Conservation (phyloP, 768 basidiomycete genomes). For the Grammothele lineata region DNA sequence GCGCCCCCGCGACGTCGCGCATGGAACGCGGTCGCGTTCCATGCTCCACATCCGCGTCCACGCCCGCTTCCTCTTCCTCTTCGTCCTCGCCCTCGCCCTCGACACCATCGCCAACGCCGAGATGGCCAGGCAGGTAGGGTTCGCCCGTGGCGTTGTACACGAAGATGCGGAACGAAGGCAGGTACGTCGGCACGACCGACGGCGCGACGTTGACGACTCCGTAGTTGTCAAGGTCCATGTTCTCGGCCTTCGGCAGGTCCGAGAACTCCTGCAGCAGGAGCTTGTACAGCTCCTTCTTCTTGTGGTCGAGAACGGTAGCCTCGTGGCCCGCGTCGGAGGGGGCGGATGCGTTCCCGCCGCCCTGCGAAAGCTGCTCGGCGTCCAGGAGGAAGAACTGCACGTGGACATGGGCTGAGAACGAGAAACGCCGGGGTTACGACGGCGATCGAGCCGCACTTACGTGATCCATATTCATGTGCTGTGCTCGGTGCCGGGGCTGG, state of each 20-base stretch:
- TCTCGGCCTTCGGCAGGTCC: conserved; percentile 51
- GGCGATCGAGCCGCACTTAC: conserved; percentile 31
- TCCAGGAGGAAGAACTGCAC: conserved; percentile 31
- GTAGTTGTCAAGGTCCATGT: conserved; percentile 59
- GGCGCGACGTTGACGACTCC: conserved; percentile 78
- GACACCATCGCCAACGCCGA: no score
- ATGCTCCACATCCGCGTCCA: conserved; percentile 30
- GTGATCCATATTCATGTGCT: conserved; percentile 87
- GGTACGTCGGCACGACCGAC: conserved; percentile 83
- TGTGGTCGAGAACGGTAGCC: conserved; percentile 6
- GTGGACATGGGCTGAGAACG: no score
- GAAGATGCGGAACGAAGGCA: conserved; percentile 78
- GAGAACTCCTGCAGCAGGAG: conserved; percentile 62
- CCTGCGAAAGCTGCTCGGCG: conserved; percentile 23
- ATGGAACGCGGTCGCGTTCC: conserved; percentile 11
- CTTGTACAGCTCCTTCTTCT: conserved; percentile 43
- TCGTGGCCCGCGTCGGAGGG: conserved; percentile 10
- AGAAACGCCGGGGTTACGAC: no score
- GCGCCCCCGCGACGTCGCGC: conserved; percentile 21
- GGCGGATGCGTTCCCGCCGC: conserved; percentile 5
- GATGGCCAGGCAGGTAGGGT: conserved; percentile 30
- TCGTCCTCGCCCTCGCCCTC: conserved; percentile 38
- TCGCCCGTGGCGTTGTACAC: conserved; percentile 68
- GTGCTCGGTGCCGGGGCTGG: conserved; percentile 22
- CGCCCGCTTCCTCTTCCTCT: conserved; percentile 14